Evolutionary conservation across 371 early-diverging fungal species (phyloP).

Genomic region (Coemansia sp.): DNA sequence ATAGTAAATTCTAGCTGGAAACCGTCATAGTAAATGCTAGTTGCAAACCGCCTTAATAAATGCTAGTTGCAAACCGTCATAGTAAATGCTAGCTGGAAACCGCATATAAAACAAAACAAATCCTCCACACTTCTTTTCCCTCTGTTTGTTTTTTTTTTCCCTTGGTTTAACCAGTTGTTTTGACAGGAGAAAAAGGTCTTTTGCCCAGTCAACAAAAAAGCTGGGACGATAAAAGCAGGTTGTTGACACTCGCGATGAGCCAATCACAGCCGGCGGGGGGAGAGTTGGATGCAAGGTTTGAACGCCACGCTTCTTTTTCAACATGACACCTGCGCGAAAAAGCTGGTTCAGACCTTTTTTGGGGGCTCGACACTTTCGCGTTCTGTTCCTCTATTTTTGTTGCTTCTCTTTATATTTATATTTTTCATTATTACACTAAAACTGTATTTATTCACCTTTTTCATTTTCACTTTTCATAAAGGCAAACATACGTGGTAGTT

Average conservation of each 20-base stretch:
- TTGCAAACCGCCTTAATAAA: too few species aligned
- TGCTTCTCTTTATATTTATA: not conserved
- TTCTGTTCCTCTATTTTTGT: conserved; percentile 10
- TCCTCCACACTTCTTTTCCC: too few species aligned
- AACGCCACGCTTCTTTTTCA: not conserved
- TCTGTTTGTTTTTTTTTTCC: too few species aligned
- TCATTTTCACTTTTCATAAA: not conserved
- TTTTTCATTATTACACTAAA: conserved; percentile 5
- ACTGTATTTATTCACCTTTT: conserved; percentile 8
- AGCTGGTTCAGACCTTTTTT: not conserved
- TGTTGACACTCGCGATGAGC: not conserved
- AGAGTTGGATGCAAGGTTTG: not conserved
- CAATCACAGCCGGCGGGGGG: conserved; percentile 13
- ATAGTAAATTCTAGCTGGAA: too few species aligned
- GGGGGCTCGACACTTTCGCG: not conserved
- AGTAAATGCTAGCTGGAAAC: too few species aligned
- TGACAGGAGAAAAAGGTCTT: not conserved
- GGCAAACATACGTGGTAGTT: too few species aligned
- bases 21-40: too few species aligned
- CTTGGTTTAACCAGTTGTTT: not conserved
- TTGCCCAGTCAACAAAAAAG: not conserved
- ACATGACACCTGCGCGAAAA: conserved; percentile 5
- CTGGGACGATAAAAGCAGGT: not conserved
- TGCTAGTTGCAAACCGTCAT: too few species aligned
- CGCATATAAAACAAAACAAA: too few species aligned